A percentile compares a stretch with the other conserved stretches of the same genome.
Conservation (phyloP, 495 filamentous ascomycete species). For the Parathielavia appendiculata region DNA sequence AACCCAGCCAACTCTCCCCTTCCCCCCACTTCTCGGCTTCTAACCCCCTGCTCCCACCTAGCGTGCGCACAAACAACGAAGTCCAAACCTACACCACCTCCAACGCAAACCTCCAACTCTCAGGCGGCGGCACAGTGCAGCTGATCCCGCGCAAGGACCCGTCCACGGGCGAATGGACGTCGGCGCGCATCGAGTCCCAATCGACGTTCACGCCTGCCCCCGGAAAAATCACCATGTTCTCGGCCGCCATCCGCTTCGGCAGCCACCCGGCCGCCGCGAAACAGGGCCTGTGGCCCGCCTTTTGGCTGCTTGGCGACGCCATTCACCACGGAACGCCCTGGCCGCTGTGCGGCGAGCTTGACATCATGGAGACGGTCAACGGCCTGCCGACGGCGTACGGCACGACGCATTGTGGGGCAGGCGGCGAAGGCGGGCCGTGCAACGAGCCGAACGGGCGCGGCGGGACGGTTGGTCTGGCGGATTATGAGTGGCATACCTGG, state of each 20-base stretch:
- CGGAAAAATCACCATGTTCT: constrained; percentile 38
- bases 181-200: constrained; percentile 45
- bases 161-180: constrained; percentile 41
- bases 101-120: constrained; percentile 43
- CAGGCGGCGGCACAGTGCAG: constrained; percentile 43
- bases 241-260: constrained; percentile 42
- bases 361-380: constrained; percentile 51
- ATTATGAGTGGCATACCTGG: constrained; percentile 45
- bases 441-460: constrained; percentile 41
- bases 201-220: constrained; percentile 38
- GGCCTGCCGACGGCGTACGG: constrained; percentile 41
- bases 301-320: constrained; percentile 49
- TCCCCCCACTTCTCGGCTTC: not conserved
- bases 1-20: not conserved
- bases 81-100: constrained; percentile 40
- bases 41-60: constrained; percentile 10
- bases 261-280: constrained; percentile 27
- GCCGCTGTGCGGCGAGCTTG: constrained; percentile 49
- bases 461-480: constrained; percentile 27
- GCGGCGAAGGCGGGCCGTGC: constrained; percentile 38
- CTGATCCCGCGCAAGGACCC: constrained; percentile 39
- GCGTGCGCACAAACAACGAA: constrained; percentile 43
- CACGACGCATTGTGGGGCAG: constrained; percentile 46
- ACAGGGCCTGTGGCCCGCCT: constrained; percentile 52
- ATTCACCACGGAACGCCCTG: constrained; percentile 46